Evolutionary conservation across 441 rosid species (phyloP).

Genomic region (Biscutella auriculata): DNA sequence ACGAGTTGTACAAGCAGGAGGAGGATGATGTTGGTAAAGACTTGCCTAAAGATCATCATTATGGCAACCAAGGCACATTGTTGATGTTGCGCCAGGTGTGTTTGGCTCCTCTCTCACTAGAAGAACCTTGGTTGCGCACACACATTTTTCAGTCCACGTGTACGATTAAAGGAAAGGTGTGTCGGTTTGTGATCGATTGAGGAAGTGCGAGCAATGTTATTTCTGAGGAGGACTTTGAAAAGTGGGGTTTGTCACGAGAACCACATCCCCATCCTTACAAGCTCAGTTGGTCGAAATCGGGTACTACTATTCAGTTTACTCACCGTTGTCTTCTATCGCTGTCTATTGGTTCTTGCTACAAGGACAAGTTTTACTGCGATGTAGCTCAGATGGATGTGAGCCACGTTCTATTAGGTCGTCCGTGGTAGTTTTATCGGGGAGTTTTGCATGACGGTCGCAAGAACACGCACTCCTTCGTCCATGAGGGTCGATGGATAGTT

Average conservation of each 20-base stretch:
- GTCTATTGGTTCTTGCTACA: background rate
- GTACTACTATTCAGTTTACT: background rate
- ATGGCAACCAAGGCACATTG: background rate
- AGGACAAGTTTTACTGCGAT: background rate
- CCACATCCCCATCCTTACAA: background rate
- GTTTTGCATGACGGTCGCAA: too few species aligned
- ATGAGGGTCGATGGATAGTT: too few species aligned
- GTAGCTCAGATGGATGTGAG: background rate
- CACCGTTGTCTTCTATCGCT: background rate
- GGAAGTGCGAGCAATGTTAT: background rate
- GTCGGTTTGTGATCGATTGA: background rate
- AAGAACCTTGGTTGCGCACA: background rate
- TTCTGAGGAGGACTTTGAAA: background rate
- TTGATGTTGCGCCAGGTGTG: background rate
- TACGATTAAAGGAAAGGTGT: background rate
- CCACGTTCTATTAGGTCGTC: too few species aligned
- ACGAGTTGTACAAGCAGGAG: too few species aligned
- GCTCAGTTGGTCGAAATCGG: background rate
- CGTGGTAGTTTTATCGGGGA: too few species aligned
- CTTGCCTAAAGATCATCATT: too few species aligned
- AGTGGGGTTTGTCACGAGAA: background rate
- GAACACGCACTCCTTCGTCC: too few species aligned
- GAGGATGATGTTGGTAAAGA: too few species aligned
- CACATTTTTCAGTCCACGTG: background rate
- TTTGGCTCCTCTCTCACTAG: background rate